phyloP scores from a whole-genome alignment of 768 basidiomycete genomes.

The Auricularia sp. region DNA sequence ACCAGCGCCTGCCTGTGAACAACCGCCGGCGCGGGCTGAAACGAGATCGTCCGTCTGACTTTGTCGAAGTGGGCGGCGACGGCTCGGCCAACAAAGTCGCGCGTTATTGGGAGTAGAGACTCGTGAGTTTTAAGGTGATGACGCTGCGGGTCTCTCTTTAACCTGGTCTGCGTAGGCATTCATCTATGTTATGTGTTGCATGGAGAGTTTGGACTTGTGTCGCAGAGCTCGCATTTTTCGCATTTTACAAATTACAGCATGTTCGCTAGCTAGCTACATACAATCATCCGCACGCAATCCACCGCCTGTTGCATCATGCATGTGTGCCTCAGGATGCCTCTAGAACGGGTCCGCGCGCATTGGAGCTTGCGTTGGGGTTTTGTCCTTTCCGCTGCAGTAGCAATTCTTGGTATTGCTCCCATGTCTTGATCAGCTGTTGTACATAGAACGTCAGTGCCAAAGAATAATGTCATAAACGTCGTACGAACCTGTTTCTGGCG shows the following conservation, averaged over 20 bases:
- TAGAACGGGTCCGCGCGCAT: background rate
- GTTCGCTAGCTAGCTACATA: background rate
- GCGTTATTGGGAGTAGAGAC: slow-evolving; percentile 63
- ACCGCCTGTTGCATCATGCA: background rate
- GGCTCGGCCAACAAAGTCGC: slow-evolving; percentile 52
- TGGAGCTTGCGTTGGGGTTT: background rate
- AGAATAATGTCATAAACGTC: background rate
- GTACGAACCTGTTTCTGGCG: slow-evolving; percentile 66
- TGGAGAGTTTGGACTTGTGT: too few relatives aligned
- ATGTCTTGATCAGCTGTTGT: slow-evolving; percentile 56
- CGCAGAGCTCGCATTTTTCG: background rate
- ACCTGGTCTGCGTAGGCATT: too few relatives aligned
- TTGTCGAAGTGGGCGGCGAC: slow-evolving; percentile 51
- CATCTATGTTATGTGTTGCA: too few relatives aligned
- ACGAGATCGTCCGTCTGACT: slow-evolving; percentile 76
- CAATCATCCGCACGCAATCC: background rate
- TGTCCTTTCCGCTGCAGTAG: slow-evolving; percentile 36
- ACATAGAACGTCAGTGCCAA: background rate
- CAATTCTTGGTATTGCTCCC: slow-evolving; percentile 75
- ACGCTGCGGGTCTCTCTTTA: too few relatives aligned
- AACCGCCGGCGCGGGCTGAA: slow-evolving; percentile 70
- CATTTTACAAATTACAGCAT: background rate
- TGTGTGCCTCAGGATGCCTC: background rate
- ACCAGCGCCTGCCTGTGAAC: slow-evolving; percentile 75
- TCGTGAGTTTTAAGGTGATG: background rate